Evolutionary conservation across 2,329 filamentous ascomycete genomes (phyloP).

Genomic region (Thelonectria discophora): DNA sequence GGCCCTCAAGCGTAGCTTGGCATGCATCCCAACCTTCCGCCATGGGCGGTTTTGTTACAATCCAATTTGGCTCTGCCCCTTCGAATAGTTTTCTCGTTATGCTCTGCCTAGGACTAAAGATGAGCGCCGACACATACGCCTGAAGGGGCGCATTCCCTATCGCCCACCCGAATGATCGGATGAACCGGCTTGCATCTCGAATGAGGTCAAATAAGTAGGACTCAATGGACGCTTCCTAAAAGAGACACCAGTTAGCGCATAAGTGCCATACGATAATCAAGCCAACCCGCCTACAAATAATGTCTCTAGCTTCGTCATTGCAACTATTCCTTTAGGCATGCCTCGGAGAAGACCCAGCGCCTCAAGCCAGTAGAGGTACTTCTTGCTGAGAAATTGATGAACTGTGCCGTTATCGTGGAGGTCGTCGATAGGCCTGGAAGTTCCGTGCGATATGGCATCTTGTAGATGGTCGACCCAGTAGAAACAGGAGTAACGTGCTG

Average conservation of each 20-base stretch:
- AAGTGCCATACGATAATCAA: not conserved
- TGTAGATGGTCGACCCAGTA: constrained; percentile 37
- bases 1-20: not conserved
- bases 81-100: not conserved
- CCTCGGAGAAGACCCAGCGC: constrained; percentile 49
- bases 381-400: not conserved
- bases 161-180: rapidly evolving
- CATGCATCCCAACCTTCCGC: not conserved
- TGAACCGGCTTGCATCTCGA: constrained; percentile 12
- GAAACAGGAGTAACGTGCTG: constrained; percentile 32
- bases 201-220: not conserved
- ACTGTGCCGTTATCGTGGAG: not conserved
- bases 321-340: constrained; percentile 4
- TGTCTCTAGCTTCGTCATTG: not conserved
- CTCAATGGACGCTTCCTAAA: not conserved
- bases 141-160: constrained; percentile 8
- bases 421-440: not conserved
- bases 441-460: not conserved
- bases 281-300: not conserved
- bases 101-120: constrained; percentile 13
- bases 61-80: constrained; percentile 6
- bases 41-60: not conserved
- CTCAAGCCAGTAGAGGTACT: constrained; percentile 54
- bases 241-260: not conserved
- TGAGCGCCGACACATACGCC: constrained; percentile 17